Base-by-base conservation (phyloP, 75 land plant species). In the Pinus taeda region DNA sequence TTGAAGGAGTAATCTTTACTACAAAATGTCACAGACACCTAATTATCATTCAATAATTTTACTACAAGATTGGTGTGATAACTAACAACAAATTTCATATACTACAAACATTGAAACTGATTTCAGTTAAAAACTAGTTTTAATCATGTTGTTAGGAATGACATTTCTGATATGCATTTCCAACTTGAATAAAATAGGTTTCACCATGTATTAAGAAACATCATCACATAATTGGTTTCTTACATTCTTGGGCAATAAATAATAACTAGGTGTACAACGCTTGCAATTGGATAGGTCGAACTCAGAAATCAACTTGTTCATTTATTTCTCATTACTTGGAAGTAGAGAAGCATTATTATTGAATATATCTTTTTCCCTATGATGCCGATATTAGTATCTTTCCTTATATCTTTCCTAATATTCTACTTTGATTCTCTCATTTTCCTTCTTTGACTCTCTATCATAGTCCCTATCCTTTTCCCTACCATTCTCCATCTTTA, bases 191-290 rank as follows among this genome's bases (percentile, higher is more conserved):
- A 49, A 49, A 49, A 49, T 8, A 49, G 53, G 53, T 8, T 49
- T 79, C 59, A 77, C 3, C 18, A 53, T 8, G 26, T 65, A 6
- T n/a, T 58, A 0, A 37, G 24, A 71, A 57, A 64, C 1, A 61
- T 67, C 21, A 22, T 0, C 64, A n/a, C 64, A 15, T 33, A 1
- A n/a, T 76, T 53, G 11, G 15, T 24, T 24, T n/a, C 60, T 76
- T 86, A 93, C 96, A 78, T 86, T 84, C 72, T 89, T 89, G 24
- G 98, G 99, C 17, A 96, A 86, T 20, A 90, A 90, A 36, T 95
- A 90, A 60, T 92, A 96, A 73, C 97, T 96, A 36, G 97, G 99
- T 26, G 99, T 92, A 59, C 97, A 96, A n/a, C 87, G 85, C 71
- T 90, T 88, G 65, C 90, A 94, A 58, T 85, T 79, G 36, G 97